Evolutionary conservation across 1,284 basidiomycete species (phyloP).

Genomic region (Fomes fomentarius): DNA sequence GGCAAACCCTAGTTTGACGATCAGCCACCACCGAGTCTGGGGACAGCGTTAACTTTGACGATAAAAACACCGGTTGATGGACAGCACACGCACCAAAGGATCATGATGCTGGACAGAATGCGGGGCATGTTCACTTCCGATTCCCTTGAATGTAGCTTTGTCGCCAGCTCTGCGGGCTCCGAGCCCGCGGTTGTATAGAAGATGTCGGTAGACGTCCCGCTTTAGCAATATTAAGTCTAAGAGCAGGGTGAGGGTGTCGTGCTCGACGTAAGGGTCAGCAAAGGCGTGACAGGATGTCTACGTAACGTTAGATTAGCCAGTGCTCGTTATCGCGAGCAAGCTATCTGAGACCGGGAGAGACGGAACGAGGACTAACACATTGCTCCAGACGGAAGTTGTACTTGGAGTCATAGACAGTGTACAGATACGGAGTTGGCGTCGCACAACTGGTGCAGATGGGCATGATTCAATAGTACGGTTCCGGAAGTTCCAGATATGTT

Average conservation of each 20-base stretch:
- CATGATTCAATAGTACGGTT: no score
- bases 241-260: conserved; percentile 77
- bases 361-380: conserved; percentile 57
- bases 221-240: conserved; percentile 90
- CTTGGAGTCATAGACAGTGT: conserved; percentile 85
- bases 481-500: neutral
- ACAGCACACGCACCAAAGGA: conserved; percentile 8
- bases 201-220: conserved; percentile 83
- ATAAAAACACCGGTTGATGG: neutral
- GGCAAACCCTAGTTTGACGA: conserved; percentile 57
- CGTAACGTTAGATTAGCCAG: conserved; percentile 14
- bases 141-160: conserved; percentile 2
- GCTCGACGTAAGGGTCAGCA: conserved; percentile 90
- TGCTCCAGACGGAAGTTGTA: conserved; percentile 82
- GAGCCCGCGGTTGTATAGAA: conserved; percentile 86
- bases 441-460: conserved; percentile 86
- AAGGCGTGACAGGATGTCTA: conserved; percentile 63
- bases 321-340: conserved; percentile 8
- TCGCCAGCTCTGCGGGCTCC: conserved; percentile 52
- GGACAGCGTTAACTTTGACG: neutral
- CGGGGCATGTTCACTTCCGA: neutral
- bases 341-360: conserved; percentile 7
- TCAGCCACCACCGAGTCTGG: conserved; percentile 60
- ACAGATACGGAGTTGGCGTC: conserved; percentile 66
- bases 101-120: conserved; percentile 8